Conservation (phyloP, 352 stramenopile genomes). For the Phytopythium sindhum region DNA sequence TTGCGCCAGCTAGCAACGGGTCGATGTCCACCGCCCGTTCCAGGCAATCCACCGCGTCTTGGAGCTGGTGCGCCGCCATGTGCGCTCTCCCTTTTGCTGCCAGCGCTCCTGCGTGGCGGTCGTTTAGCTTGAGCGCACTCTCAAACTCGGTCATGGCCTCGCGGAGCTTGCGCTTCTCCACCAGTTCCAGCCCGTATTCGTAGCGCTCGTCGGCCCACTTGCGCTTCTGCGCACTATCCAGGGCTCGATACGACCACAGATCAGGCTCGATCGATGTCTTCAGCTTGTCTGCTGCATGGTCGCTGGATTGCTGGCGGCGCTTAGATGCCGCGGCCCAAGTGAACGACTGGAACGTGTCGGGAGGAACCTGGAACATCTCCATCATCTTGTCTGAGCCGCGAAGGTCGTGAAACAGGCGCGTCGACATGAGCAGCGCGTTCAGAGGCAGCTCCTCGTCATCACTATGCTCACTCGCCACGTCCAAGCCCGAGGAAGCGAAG, state of each 20-base stretch:
- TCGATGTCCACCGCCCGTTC: conserved; percentile 23
- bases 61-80: conserved; percentile 20
- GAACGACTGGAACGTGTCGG: conserved; percentile 17
- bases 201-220: conserved; percentile 35
- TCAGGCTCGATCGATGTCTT: neutral
- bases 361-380: neutral
- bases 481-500: neutral
- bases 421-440: neutral
- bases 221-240: conserved; percentile 31
- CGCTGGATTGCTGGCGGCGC: neutral
- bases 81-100: conserved; percentile 21
- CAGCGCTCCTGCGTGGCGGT: conserved; percentile 15
- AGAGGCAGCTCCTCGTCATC: conserved; percentile 1
- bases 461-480: neutral
- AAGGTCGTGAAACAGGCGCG: conserved; percentile 3
- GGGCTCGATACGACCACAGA: conserved; percentile 26
- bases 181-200: conserved; percentile 20
- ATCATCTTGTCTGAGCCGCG: conserved; percentile 8
- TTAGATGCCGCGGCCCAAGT: neutral
- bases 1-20: conserved; percentile 7
- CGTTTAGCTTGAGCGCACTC: conserved; percentile 34
- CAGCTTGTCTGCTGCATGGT: neutral
- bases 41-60: conserved; percentile 36
- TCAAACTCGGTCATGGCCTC: conserved; percentile 35
- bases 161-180: conserved; percentile 17